These are phyloP conservation scores for Scalesia atractyloides DNA, from an alignment of 129 eudicot genomes.

Conservation along the genomic window DNA sequence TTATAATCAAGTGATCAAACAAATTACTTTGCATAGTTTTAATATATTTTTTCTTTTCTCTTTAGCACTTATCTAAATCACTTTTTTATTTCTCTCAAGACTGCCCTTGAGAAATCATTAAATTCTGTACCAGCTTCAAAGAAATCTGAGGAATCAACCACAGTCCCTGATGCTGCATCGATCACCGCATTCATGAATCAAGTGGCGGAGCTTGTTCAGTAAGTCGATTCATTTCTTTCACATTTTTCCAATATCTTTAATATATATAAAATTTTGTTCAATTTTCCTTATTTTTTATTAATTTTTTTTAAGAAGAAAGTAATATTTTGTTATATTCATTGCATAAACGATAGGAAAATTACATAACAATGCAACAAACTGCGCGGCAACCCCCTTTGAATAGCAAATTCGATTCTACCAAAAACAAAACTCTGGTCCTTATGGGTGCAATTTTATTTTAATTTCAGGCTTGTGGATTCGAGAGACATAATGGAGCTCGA, in stretches of 20 bases:
- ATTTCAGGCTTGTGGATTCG: constrained; percentile 87
- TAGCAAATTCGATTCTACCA: too few species aligned
- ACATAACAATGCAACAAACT: too few species aligned
- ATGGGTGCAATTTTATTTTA: neutral
- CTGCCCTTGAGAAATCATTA: constrained; percentile 43
- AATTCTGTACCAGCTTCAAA: constrained; percentile 48
- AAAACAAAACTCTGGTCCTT: too few species aligned
- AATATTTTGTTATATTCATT: too few species aligned
- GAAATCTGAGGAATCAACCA: constrained; percentile 34
- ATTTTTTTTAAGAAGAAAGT: too few species aligned
- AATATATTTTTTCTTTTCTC: neutral
- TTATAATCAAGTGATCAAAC: neutral
- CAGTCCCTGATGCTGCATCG: constrained; percentile 61
- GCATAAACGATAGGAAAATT: too few species aligned
- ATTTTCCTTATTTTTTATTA: too few species aligned
- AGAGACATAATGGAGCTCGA: constrained; percentile 85
- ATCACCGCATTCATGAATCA: constrained; percentile 72
- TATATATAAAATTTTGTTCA: neutral
- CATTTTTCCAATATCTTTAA: neutral
- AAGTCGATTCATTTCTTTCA: constrained; percentile 21
- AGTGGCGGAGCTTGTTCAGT: constrained; percentile 84
- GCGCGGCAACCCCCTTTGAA: too few species aligned
- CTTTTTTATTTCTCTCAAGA: constrained; percentile 38
- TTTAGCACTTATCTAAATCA: constrained; percentile 8
- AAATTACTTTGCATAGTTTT: neutral